Percentiles rank a stretch among this genome's conserved stretches.
Evolutionary conservation across 805 yeast species (phyloP).

Genomic region (Schwanniomyces sp.): DNA sequence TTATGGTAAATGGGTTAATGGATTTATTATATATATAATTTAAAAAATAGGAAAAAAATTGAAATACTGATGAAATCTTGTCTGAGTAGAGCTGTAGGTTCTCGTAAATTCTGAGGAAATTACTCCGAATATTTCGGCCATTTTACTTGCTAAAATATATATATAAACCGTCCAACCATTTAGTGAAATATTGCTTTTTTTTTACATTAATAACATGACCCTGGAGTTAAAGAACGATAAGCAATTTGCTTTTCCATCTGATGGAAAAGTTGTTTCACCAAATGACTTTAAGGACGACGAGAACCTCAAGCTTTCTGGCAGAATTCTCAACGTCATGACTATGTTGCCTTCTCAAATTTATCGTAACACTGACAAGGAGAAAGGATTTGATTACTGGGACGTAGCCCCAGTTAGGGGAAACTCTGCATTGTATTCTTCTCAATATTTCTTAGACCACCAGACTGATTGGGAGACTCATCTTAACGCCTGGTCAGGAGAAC

Average conservation of each 20-base stretch:
- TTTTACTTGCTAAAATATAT: neutral
- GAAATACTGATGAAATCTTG: conserved; percentile 9
- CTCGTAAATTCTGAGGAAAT: neutral
- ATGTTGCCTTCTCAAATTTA: conserved; percentile 63
- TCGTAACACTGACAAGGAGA: conserved; percentile 31
- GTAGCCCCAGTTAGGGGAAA: conserved; percentile 74
- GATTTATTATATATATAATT: conserved; percentile 19
- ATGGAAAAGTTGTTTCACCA: conserved; percentile 23
- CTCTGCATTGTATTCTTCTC: conserved; percentile 78
- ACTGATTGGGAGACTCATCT: conserved; percentile 85
- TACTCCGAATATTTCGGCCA: neutral
- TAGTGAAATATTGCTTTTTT: neutral
- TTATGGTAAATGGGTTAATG: conserved; percentile 22
- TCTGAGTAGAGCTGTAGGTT: neutral
- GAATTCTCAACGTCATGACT: conserved; percentile 68
- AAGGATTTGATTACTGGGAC: conserved; percentile 48
- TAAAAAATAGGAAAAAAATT: conserved; percentile 16
- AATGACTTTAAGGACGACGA: conserved; percentile 21
- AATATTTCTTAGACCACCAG: conserved; percentile 59
- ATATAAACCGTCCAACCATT: neutral
- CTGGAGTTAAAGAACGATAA: conserved; percentile 7
- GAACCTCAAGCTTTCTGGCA: conserved; percentile 54
- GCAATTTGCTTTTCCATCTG: conserved; percentile 20
- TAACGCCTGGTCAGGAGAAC: conserved; percentile 96
- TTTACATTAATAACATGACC: neutral